Evolutionary conservation across 768 basidiomycete genomes (phyloP), one percentile per base, ranked within the genome.

Genomic region (Boletus barrowsii): DNA sequence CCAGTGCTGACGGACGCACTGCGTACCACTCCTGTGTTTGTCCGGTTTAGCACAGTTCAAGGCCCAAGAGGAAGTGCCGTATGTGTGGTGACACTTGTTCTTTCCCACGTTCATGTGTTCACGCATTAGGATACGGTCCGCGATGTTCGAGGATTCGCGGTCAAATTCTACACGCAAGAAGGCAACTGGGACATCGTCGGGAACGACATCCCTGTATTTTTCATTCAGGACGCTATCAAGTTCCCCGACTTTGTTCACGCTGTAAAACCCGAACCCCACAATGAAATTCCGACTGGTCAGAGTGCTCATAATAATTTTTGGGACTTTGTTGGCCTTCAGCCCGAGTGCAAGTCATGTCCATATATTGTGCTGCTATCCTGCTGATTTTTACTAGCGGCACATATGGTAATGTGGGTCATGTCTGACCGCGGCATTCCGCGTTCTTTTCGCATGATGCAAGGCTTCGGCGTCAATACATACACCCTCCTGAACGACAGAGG

Each of bases 161-260:
- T 79, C 49, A 86, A 92, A 63, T 83, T 93, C 61, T 93, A 92
- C 68, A 91, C 93, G 0, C 68, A 83, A 1, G 88, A 93, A 68
- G 91, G 91, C 5, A 92, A 90, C 60, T 89, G 87, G 87, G 92
- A 94, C 63, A 72, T 95, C 33, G 91, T 93, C 35, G 88, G 83
- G n/a, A 90, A 91, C 62, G 77, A 91, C 59, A 84, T 89, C 35
- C 88, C 91, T 9, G 82, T 93, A 20, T 90, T 92, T 75, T 86
- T 89, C 72, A 84, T 93, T 47, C 86, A 87, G 63, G 86, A 88
- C 55, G 83, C 84, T 2, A 84, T 91, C 70, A 88, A 93, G 68
- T 94, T 94, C 67, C 87, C 88, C 14, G 92, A 95, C 63, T 72
- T 94, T 48, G 76, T 93, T 33, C 93, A 94, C 65, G 86, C 92